Percentiles rank a stretch among this genome's conserved stretches.
phyloP scores from a whole-genome alignment of 2,329 filamentous ascomycete genomes.

The Cyclaneusma minus region DNA sequence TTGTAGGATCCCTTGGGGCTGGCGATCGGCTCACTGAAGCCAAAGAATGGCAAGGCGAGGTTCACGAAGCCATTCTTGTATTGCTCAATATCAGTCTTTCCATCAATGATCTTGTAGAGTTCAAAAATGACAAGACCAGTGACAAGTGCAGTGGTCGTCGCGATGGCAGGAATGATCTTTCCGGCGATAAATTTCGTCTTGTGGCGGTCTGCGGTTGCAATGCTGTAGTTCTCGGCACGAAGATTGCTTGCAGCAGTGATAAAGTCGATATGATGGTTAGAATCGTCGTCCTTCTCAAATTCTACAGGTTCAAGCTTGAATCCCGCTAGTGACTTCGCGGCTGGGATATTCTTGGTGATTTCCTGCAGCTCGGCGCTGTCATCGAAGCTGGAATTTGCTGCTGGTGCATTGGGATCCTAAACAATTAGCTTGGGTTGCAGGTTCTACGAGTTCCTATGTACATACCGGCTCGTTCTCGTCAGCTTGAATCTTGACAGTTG shows the following conservation, averaged over 20 bases:
- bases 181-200: conserved; percentile 99
- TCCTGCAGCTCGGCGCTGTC: conserved; percentile 64
- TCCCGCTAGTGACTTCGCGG: conserved; percentile 65
- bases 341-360: conserved; percentile 58
- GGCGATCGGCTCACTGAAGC: conserved; percentile 91
- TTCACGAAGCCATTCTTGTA: conserved; percentile 99
- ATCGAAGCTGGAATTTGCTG: conserved; percentile 35
- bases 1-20: conserved; percentile 87
- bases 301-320: conserved; percentile 87
- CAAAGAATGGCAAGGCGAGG: conserved; percentile 89
- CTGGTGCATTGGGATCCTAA: conserved; percentile 61
- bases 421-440: conserved; percentile 10
- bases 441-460: conserved; percentile 7
- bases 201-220: conserved; percentile 79
- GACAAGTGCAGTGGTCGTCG: conserved; percentile 88
- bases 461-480: conserved; percentile 78
- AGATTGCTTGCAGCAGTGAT: conserved; percentile 95
- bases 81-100: conserved; percentile 91
- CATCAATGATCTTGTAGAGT: conserved; percentile 91
- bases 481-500: conserved; percentile 90
- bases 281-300: conserved; percentile 98
- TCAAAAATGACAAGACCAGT: conserved; percentile 88
- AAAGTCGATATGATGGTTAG: conserved; percentile 97
- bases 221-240: conserved; percentile 96
- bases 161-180: conserved; percentile 98